Percentiles rank a stretch among this genome's conserved stretches.
phyloP scores from a whole-genome alignment of 306 rosid species.

The Dryas octopetala region DNA sequence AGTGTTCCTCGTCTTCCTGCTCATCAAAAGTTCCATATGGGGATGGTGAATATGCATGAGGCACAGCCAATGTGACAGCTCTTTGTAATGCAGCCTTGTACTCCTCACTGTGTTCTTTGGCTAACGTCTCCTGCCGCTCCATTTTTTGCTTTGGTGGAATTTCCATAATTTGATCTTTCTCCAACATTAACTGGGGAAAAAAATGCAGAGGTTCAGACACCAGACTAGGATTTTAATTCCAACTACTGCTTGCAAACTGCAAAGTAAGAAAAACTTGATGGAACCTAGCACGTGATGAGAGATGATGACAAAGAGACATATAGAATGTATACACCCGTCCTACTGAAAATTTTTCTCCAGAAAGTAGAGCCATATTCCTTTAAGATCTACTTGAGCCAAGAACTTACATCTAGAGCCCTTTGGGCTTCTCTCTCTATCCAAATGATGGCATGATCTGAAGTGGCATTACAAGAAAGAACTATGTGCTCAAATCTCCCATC shows the following conservation, averaged over 20 bases:
- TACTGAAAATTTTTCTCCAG: neutral
- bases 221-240: neutral
- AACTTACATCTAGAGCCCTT: slow-evolving; percentile 74
- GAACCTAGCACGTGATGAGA: no score
- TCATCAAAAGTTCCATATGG: slow-evolving; percentile 75
- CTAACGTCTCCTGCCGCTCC: slow-evolving; percentile 72
- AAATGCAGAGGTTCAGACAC: slow-evolving; percentile 11
- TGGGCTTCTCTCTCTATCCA: slow-evolving; percentile 94
- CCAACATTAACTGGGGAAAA: slow-evolving; percentile 57
- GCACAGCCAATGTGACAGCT: slow-evolving; percentile 77
- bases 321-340: no score
- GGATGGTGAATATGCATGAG: slow-evolving; percentile 71
- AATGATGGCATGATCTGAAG: slow-evolving; percentile 88
- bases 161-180: slow-evolving; percentile 56
- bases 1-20: slow-evolving; percentile 40
- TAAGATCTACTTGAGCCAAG: neutral
- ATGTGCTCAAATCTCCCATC: slow-evolving; percentile 95
- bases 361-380: neutral
- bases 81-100: slow-evolving; percentile 85
- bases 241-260: neutral
- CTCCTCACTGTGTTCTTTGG: slow-evolving; percentile 60
- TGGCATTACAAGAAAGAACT: slow-evolving; percentile 91
- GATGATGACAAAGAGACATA: no score
- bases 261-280: neutral
- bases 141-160: slow-evolving; percentile 74